Base-by-base conservation (phyloP, 208 protist genomes). In the Acanthamoeba royreba region DNA sequence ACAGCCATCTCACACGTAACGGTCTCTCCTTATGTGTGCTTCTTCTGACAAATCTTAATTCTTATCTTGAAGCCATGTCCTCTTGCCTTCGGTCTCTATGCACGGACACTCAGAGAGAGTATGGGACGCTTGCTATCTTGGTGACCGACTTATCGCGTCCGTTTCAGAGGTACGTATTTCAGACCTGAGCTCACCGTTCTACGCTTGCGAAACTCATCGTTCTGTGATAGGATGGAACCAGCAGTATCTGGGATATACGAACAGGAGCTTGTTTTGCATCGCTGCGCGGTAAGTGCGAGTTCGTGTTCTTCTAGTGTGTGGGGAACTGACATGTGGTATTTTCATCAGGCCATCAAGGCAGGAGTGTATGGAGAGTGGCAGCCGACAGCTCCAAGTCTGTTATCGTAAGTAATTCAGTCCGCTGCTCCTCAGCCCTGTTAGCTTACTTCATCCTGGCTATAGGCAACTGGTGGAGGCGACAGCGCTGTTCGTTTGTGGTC, bases 381-480 rank as follows among this genome's bases (percentile, higher is more conserved):
- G 87, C 33, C 28, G 35, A 72, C 35, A 33, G 8, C 42, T 43
- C 53, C 35, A 17, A 47, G 33, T 9, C 58, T 4, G 33, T 92
- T 22, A 74, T 92, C 17, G 87, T 92, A 52, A 11, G 43, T 40
- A 2, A 11, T 28, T 43, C 15, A 9, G 38, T 90, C 55, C 8
- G 38, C 47, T 22, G 3, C 81, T 4, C 58, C 35, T 5, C 72
- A 15, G 17, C 53, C 72, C 33, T 92, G 8, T 72, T 4, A 15
- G 49, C 69, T 49, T 43, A 28, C 40, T 42, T 72, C 85, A 9
- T 72, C 17, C 5, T 92, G 4, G 22, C 8, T 43, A 22, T 55
- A 92, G 86, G 86, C 38, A n/a, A 92, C 86, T 25, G 86, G 86
- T 15, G 86, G 86, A 47, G 86, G 4, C 3, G 86, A 92, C 38